Evolutionary conservation across 2,329 filamentous ascomycete genomes (phyloP), one percentile per base, ranked within the genome.

Genomic region (Pseudogymnoascus sp.): DNA sequence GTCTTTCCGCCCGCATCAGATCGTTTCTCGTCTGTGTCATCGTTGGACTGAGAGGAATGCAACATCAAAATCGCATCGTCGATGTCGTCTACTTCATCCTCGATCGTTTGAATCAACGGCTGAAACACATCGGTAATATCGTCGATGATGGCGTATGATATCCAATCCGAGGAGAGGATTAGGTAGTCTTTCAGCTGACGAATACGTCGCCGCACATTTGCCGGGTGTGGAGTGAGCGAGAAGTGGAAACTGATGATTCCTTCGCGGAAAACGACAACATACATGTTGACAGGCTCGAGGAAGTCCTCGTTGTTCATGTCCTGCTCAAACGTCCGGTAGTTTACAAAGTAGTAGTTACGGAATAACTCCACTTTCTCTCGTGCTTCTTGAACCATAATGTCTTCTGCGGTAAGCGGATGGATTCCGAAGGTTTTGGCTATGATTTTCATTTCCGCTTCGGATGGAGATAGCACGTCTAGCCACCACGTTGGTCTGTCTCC

Each of bases 351-450:
- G 76, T 99, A 99, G 72, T 96, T 89, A 34, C 90, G 87, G 79
- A 99, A 99, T 1, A 99, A 81, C 73, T 99, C 94, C 0, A 99
- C 94, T 76, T 99, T 99, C 71, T 99, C 94, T 20, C 94, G 92
- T 39, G 92, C 90, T 76, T 99, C 94, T 73, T 97, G 91, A 78
- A 97, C 87, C 82, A 97, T 88, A 68, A 99, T 97, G 71, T 99
- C 94, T 74, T 99, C 94, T 1, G 91, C 88, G 0, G 94, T 99
- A 62, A 99, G 77, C 0, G 94, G 92, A 75, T 99, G 94, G 63
- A 99, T 97, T 14, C 91, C 91, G 71, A 99, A 99, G 0, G 94
- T 83, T 70, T 95, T 96, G 30, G 90, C 86, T 39, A 99, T 81
- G 7, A 94, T 85, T 71, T 92, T 93, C 94, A 99, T 97, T 75